These are phyloP conservation scores for Cystofilobasidium ferigula DNA, from an alignment of 768 basidiomycete genomes.

Conservation along the genomic window DNA sequence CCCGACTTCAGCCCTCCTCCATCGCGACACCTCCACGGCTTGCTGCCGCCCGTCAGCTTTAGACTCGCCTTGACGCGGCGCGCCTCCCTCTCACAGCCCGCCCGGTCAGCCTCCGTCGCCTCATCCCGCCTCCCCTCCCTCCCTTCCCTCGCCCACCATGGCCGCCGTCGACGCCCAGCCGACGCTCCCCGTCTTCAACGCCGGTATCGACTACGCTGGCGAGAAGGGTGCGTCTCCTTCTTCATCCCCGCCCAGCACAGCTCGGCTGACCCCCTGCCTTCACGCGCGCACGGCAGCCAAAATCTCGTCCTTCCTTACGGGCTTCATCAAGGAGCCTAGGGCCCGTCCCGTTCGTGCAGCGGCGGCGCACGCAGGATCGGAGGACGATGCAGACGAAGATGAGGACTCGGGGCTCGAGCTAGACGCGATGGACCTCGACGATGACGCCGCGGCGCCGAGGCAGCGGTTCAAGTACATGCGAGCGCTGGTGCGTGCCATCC, in stretches of 20 bases:
- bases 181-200: slow-evolving; percentile 29
- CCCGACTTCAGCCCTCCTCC: not conserved
- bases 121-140: not conserved
- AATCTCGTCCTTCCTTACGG: slow-evolving; percentile 60
- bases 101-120: too few relatives aligned
- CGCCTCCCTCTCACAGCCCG: too few relatives aligned
- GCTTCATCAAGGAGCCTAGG: slow-evolving; percentile 43
- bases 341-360: not conserved
- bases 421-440: slow-evolving; percentile 55
- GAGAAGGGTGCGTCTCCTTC: slow-evolving; percentile 51
- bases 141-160: not conserved
- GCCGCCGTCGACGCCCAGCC: slow-evolving; percentile 8
- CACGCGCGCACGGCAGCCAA: slow-evolving; percentile 43
- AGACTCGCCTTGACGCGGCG: not conserved
- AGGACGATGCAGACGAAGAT: slow-evolving; percentile 20
- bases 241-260: not conserved
- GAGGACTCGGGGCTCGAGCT: slow-evolving; percentile 43
- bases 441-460: slow-evolving; percentile 41
- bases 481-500: slow-evolving; percentile 53
- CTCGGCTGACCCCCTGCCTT: not conserved
- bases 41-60: not conserved
- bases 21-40: not conserved
- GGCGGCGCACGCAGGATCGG: not conserved
- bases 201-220: slow-evolving; percentile 55
- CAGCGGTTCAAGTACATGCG: slow-evolving; percentile 58